Conservation (phyloP, 345 rosid genomes). For the Euphorbia peplus region DNA sequence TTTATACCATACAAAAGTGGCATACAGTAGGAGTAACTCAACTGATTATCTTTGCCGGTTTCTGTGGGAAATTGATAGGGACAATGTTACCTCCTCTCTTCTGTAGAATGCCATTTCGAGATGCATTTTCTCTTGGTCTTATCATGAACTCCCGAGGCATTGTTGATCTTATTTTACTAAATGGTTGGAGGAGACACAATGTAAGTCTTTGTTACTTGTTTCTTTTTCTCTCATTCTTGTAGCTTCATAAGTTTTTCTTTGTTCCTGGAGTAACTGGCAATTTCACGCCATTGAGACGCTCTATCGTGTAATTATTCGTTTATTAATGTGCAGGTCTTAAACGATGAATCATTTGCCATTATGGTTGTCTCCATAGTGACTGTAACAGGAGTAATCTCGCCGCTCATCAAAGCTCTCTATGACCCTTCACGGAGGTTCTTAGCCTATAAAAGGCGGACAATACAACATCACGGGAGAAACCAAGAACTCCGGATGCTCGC, state of each 20-base stretch:
- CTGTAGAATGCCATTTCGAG: conserved; percentile 33
- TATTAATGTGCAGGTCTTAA: conserved; percentile 33
- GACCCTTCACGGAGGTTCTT: conserved; percentile 58
- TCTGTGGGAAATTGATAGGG: conserved; percentile 30
- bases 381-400: conserved; percentile 34
- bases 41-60: conserved; percentile 10
- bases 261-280: background rate
- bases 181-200: conserved; percentile 17
- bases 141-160: conserved; percentile 39
- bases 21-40: conserved; percentile 22
- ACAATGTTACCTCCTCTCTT: conserved; percentile 28
- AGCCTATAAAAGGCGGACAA: conserved; percentile 49
- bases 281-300: background rate
- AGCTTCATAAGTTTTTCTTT: background rate
- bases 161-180: conserved; percentile 31
- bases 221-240: background rate
- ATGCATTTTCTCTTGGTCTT: conserved; percentile 38
- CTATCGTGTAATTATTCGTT: no score
- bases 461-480: conserved; percentile 30
- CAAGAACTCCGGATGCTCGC: conserved; percentile 49
- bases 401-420: conserved; percentile 42
- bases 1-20: conserved; percentile 9
- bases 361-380: conserved; percentile 19
- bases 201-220: conserved; percentile 17
- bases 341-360: conserved; percentile 32